phyloP scores from a whole-genome alignment of 2,329 filamentous ascomycete species.

The Ophiostoma angusticollis region DNA sequence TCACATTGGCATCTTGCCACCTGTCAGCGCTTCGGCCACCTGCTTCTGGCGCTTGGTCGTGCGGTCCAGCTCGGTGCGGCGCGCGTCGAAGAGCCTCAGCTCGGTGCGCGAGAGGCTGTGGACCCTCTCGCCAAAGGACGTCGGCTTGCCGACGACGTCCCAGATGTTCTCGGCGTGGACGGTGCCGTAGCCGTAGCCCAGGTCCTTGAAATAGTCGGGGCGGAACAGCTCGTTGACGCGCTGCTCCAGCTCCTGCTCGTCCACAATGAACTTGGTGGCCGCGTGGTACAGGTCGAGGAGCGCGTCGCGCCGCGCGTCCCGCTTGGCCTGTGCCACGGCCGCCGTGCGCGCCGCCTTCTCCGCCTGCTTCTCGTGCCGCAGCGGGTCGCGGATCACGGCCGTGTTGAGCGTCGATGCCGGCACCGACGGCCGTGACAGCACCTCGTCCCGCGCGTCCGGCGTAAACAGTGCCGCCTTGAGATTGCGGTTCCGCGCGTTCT shows the following conservation, averaged over 20 bases:
- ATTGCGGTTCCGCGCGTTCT: constrained; percentile 34
- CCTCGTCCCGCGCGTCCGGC: constrained; percentile 62
- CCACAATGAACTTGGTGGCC: constrained; percentile 75
- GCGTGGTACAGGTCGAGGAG: constrained; percentile 85
- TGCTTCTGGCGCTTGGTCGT: constrained; percentile 38
- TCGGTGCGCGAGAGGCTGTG: constrained; percentile 21
- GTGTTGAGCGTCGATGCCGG: constrained; percentile 37
- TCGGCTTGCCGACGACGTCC: constrained; percentile 35
- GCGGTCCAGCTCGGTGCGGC: constrained; percentile 28
- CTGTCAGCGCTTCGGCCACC: constrained; percentile 46
- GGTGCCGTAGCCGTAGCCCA: constrained; percentile 23
- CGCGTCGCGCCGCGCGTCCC: constrained; percentile 51
- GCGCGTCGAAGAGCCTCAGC: constrained; percentile 23
- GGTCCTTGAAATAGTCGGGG: constrained; percentile 39
- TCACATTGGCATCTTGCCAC: constrained; percentile 36
- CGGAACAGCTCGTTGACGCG: constrained; percentile 68
- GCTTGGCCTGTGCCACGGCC: constrained; percentile 35
- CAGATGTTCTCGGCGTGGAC: constrained; percentile 34
- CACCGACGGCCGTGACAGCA: constrained; percentile 58
- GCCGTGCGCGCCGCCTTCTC: constrained; percentile 28
- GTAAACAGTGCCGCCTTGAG: constrained; percentile 39
- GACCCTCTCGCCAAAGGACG: constrained; percentile 33
- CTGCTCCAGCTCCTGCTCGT: constrained; percentile 60
- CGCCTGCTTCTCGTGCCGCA: constrained; percentile 42
- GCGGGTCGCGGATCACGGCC: constrained; percentile 46